phyloP scores from a whole-genome alignment of 345 rosid genomes.

The Arabis alpina region DNA sequence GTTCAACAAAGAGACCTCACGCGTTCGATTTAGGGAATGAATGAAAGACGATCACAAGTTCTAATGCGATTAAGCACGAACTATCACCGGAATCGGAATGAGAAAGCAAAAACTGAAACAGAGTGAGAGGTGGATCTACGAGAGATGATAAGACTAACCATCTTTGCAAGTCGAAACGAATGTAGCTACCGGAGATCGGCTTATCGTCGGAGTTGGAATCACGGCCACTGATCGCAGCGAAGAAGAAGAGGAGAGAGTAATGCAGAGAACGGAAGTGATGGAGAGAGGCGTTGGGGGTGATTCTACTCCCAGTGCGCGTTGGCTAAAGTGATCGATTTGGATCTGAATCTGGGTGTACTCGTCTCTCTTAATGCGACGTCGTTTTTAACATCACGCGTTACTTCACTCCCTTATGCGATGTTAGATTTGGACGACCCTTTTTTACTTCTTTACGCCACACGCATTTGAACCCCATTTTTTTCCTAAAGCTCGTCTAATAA shows the following conservation, averaged over 20 bases:
- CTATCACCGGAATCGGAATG: background rate
- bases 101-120: background rate
- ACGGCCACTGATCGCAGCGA: conserved; percentile 10
- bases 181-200: conserved; percentile 23
- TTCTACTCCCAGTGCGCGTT: conserved; percentile 8
- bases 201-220: conserved; percentile 7
- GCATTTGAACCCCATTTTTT: too few species aligned
- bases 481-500: too few species aligned
- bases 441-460: too few species aligned
- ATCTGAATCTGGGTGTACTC: conserved; percentile 9
- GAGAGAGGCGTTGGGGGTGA: background rate
- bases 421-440: too few species aligned
- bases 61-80: background rate
- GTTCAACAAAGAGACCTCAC: background rate
- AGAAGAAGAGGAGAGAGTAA: conserved; percentile 24
- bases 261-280: background rate
- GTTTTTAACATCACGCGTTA: conserved; percentile 2
- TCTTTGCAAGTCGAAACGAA: conserved; percentile 30
- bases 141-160: conserved; percentile 40
- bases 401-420: too few species aligned
- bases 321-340: conserved; percentile 1
- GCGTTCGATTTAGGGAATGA: background rate
- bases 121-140: conserved; percentile 19
- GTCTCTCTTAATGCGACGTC: conserved; percentile 12
- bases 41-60: background rate